These are phyloP conservation scores for Trichophyton simii DNA, from an alignment of 2,329 filamentous ascomycete genomes.

Conservation along the genomic window DNA sequence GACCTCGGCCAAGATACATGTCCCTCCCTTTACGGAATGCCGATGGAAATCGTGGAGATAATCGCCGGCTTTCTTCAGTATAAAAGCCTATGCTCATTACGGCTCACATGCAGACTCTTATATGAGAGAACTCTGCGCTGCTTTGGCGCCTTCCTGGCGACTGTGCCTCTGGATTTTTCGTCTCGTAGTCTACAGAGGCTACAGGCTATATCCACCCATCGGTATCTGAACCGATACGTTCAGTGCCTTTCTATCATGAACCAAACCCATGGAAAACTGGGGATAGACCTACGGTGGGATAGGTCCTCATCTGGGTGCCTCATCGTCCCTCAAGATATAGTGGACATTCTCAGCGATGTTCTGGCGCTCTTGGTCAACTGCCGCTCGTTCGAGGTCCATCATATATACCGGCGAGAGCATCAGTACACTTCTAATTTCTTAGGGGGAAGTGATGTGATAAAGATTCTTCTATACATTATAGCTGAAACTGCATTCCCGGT, in stretches of 20 bases:
- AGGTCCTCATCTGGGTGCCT: neutral
- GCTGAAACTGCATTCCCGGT: neutral
- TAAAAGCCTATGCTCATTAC: neutral
- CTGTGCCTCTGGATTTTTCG: neutral
- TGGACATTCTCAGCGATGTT: neutral
- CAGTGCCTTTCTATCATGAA: neutral
- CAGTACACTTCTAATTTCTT: neutral
- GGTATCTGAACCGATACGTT: neutral
- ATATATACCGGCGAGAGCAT: neutral
- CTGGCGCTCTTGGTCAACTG: neutral
- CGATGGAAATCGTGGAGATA: neutral
- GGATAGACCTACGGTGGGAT: neutral
- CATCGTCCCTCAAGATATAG: neutral
- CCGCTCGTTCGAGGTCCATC: neutral
- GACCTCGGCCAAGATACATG: neutral
- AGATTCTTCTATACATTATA: neutral
- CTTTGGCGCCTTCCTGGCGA: neutral
- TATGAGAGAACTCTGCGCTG: neutral
- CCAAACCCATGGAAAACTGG: neutral
- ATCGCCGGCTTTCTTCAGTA: neutral
- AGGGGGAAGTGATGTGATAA: neutral
- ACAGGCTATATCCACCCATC: neutral
- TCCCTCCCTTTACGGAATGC: neutral
- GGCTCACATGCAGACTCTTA: neutral
- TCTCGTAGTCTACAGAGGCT: neutral